phyloP scores from a whole-genome alignment of 2,329 filamentous ascomycete species.

The Fulvia fulva region DNA sequence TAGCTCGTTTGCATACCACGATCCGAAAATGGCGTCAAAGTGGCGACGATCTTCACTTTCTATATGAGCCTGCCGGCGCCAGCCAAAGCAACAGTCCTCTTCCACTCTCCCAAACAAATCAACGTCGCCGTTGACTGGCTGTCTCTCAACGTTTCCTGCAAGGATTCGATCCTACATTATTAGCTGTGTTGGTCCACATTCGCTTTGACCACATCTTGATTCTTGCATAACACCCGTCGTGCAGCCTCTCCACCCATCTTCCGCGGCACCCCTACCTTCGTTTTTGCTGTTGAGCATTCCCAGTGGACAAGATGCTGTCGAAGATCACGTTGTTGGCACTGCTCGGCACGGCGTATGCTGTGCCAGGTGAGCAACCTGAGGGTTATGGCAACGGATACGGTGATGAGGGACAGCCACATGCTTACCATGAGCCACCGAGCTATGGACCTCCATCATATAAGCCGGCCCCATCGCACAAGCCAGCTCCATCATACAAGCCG shows the following conservation, averaged over 20 bases:
- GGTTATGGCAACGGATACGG: not conserved
- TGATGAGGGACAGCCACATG: not conserved
- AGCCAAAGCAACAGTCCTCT: not conserved
- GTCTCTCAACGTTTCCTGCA: not conserved
- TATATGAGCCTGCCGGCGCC: slow-evolving; percentile 7
- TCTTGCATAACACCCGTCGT: not conserved
- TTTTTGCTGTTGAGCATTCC: not conserved
- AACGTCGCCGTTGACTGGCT: not conserved
- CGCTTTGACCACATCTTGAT: slow-evolving; percentile 4
- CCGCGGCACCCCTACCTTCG: slow-evolving; percentile 1
- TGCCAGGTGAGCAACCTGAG: not conserved
- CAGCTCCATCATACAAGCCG: not conserved
- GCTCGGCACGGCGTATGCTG: slow-evolving; percentile 9
- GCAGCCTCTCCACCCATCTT: not conserved
- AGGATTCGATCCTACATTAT: not conserved
- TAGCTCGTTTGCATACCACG: slow-evolving; percentile 29
- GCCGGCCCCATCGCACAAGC: not conserved
- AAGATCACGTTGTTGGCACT: slow-evolving; percentile 12
- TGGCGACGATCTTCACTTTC: slow-evolving; percentile 5
- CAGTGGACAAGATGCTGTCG: slow-evolving; percentile 9
- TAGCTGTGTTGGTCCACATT: slow-evolving; percentile 1
- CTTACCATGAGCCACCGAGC: not conserved
- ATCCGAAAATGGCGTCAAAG: not conserved
- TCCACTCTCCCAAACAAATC: slow-evolving; percentile 5
- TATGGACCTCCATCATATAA: not conserved